A percentile compares a stretch with the other conserved stretches of the same genome.
These are phyloP conservation scores for Chernovozyma aurita DNA, from an alignment of 1,139 yeast genomes.

Conservation along the genomic window DNA sequence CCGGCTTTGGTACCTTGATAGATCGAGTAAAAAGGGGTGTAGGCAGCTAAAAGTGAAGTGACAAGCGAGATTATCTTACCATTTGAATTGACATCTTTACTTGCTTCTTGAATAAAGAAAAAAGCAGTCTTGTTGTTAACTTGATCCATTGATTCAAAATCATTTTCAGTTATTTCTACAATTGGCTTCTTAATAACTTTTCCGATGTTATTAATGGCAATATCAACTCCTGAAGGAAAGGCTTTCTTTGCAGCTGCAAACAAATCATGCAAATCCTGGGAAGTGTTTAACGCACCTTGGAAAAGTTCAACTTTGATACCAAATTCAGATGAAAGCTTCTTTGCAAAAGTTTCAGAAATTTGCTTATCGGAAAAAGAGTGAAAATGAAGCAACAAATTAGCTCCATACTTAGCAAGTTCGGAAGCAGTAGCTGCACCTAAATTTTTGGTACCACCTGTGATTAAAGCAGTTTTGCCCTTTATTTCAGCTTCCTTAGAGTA, in stretches of 20 bases:
- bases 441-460: conserved; percentile 67
- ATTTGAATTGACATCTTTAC: conserved; percentile 41
- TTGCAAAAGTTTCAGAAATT: conserved; percentile 37
- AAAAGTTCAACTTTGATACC: conserved; percentile 40
- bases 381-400: conserved; percentile 52
- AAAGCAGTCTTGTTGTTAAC: conserved; percentile 59
- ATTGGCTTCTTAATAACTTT: conserved; percentile 61
- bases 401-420: conserved; percentile 55
- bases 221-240: conserved; percentile 48
- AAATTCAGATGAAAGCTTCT: conserved; percentile 27
- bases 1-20: conserved; percentile 63
- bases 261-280: conserved; percentile 37
- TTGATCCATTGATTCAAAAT: conserved; percentile 50
- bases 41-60: conserved; percentile 64
- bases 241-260: conserved; percentile 43
- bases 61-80: conserved; percentile 57
- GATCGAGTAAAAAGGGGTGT: conserved; percentile 50
- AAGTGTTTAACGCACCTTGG: conserved; percentile 44
- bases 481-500: conserved; percentile 11
- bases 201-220: conserved; percentile 66
- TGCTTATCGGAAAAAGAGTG: conserved; percentile 40
- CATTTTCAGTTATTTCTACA: conserved; percentile 44
- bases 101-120: conserved; percentile 57
- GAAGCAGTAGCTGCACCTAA: conserved; percentile 56
- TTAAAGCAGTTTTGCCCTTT: conserved; percentile 50